Conservation (phyloP, 345 rosid genomes). For the Syzygium grande region DNA sequence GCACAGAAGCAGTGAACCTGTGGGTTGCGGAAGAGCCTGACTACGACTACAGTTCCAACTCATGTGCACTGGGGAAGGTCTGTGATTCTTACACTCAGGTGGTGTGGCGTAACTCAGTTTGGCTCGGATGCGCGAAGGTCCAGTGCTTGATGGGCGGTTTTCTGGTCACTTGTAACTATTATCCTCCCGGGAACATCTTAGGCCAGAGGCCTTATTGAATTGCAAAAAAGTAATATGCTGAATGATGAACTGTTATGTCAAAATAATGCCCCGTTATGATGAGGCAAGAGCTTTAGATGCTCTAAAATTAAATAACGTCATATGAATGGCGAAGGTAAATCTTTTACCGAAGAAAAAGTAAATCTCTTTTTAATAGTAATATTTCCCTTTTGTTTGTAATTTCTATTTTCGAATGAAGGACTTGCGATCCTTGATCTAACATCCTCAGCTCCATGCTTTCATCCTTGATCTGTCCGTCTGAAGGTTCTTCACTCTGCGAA, state of each 20-base stretch:
- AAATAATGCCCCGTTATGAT: too few species aligned
- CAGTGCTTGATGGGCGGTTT: not conserved
- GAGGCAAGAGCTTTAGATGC: not conserved
- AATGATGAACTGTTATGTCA: too few species aligned
- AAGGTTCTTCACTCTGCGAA: too few species aligned
- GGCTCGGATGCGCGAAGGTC: slow-evolving; percentile 3
- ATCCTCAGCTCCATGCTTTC: too few species aligned
- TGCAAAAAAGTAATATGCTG: too few species aligned
- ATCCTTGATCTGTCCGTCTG: too few species aligned
- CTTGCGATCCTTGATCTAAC: too few species aligned
- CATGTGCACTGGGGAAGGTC: not conserved
- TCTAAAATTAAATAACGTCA: not conserved
- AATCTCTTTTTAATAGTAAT: not conserved
- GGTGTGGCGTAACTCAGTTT: slow-evolving; percentile 2
- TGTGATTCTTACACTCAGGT: slow-evolving; percentile 15
- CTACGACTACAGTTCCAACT: slow-evolving; percentile 5
- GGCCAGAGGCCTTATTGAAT: too few species aligned
- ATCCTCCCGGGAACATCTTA: slow-evolving; percentile 2
- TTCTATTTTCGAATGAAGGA: too few species aligned
- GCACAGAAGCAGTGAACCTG: not conserved
- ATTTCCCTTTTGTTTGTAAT: too few species aligned
- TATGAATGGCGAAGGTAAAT: not conserved
- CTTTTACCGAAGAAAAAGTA: not conserved
- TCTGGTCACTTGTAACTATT: slow-evolving; percentile 17
- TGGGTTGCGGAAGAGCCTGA: slow-evolving; percentile 2